These are phyloP conservation scores for Hymenoscyphus fraxineus DNA, from an alignment of 2,329 filamentous ascomycete species.

Conservation along the genomic window DNA sequence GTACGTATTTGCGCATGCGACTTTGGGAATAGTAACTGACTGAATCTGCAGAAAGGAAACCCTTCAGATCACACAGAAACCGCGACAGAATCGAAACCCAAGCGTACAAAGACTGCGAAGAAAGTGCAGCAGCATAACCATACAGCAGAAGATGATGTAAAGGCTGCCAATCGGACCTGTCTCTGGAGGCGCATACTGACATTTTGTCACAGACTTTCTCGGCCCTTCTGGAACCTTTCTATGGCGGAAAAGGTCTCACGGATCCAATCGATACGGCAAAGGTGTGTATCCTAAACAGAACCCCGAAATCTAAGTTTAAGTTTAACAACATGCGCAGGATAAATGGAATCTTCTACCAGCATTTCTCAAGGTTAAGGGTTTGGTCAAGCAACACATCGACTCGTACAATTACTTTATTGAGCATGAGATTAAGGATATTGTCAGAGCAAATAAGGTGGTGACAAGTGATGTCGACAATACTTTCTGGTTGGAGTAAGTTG, in stretches of 20 bases:
- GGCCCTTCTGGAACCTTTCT: slow-evolving; percentile 64
- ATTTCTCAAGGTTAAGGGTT: slow-evolving; percentile 94
- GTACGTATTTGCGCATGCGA: slow-evolving; percentile 12
- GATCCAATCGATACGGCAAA: slow-evolving; percentile 66
- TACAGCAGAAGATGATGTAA: slow-evolving; percentile 29
- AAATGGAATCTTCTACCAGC: slow-evolving; percentile 97
- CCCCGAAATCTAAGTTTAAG: slow-evolving; percentile 9
- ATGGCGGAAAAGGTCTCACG: slow-evolving; percentile 63
- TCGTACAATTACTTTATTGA: slow-evolving; percentile 99
- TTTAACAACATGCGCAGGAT: slow-evolving; percentile 56
- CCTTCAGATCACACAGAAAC: slow-evolving; percentile 7
- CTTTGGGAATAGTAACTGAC: not conserved
- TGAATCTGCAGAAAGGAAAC: slow-evolving; percentile 4
- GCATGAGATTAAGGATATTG: slow-evolving; percentile 93
- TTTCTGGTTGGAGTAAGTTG: slow-evolving; percentile 73
- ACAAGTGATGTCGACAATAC: slow-evolving; percentile 88
- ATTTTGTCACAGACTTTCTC: slow-evolving; percentile 46
- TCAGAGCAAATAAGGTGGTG: slow-evolving; percentile 83
- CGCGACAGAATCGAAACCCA: slow-evolving; percentile 27
- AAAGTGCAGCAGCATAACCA: slow-evolving; percentile 13
- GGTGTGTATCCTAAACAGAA: slow-evolving; percentile 17
- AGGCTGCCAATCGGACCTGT: not conserved
- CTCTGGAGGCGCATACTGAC: slow-evolving; percentile 9
- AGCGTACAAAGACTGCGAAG: slow-evolving; percentile 24
- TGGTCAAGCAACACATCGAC: slow-evolving; percentile 85